Evolutionary conservation across 306 rosid species (phyloP).

Genomic region (Trifolium dubium): DNA sequence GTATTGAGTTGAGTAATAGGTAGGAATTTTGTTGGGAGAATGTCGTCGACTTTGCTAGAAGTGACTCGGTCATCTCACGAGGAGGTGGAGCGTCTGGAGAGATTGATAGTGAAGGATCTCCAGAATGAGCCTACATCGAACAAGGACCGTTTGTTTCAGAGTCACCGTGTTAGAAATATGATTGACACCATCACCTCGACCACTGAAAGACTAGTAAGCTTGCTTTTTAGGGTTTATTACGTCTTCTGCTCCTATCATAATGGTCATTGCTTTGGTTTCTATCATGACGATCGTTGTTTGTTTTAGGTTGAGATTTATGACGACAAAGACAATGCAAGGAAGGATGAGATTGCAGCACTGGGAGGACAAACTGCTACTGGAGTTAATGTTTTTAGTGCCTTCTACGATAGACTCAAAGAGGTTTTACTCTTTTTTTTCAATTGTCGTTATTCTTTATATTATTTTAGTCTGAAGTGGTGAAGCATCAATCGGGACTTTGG

Average conservation of each 20-base stretch:
- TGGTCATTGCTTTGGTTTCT: neutral
- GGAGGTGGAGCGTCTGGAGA: constrained; percentile 93
- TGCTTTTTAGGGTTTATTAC: neutral
- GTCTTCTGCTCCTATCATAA: neutral
- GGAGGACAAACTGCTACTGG: constrained; percentile 97
- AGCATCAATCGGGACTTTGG: neutral
- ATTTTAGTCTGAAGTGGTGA: neutral
- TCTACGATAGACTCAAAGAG: constrained; percentile 96
- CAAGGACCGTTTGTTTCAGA: constrained; percentile 85
- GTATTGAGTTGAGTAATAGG: neutral
- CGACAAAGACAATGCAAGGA: constrained; percentile 84
- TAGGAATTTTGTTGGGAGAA: constrained; percentile 36
- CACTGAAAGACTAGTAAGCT: constrained; percentile 67
- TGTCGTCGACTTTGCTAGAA: constrained; percentile 97
- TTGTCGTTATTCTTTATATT: neutral
- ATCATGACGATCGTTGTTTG: neutral
- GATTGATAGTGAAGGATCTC: constrained; percentile 85
- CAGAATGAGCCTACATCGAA: constrained; percentile 67
- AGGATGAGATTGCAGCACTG: constrained; percentile 94
- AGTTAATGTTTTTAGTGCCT: constrained; percentile 89
- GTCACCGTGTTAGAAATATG: constrained; percentile 87
- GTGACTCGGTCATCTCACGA: constrained; percentile 88
- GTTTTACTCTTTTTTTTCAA: constrained; percentile 40
- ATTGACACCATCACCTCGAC: constrained; percentile 74
- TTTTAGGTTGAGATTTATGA: constrained; percentile 81